Base-by-base conservation (phyloP, 306 rosid species). In the Acacia melanoxylon region DNA sequence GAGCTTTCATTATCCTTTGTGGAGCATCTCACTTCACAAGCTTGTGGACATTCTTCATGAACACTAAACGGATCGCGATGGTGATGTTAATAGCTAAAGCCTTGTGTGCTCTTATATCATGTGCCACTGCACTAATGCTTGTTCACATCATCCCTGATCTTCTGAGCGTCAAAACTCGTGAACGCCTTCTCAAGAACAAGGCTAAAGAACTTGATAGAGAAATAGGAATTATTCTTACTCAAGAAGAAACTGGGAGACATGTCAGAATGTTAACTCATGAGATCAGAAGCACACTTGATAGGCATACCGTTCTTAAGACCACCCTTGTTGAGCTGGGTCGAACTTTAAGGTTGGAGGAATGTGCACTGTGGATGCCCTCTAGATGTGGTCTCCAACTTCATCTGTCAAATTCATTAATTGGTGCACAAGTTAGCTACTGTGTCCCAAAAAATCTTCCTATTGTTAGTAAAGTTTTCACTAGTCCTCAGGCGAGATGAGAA, bases 241-340 rank as follows among this genome's bases (percentile, higher is more conserved):
- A 95, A 27, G 97, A 93, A 84, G 99, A 93, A 76, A 84, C 99
- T 0, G 99, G 99, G 78, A 86, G 95, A 84, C 97, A 95, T 84
- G 99, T 95, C 78, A 91, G 98, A 52, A 93, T 95, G 99, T 86
- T 95, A 85, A 93, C 98, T 81, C 98, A 91, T 74, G 98, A 94
- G 86, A 94, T 94, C 51, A 86, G 97, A 86, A 92, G 92, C 90
- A 90, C 99, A 0, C 97, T 93, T n/a, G 90, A 95, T 66, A 87
- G 97, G 44, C 90, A 93, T 82, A 93, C 97, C 25, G 91, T 95
- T 84, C 86, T 95, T 42, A 95, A 87, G 81, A 93, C 99, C 22
- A 95, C 99, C 13, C 97, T 95, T 62, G 90, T 93, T 70, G 99
- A 95, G 97, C 86, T 95, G 45, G 95, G 97, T 24, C 88, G 94